Evolutionary conservation across 805 yeast genomes (phyloP).

Genomic region (Wickerhamomyces canadensis): DNA sequence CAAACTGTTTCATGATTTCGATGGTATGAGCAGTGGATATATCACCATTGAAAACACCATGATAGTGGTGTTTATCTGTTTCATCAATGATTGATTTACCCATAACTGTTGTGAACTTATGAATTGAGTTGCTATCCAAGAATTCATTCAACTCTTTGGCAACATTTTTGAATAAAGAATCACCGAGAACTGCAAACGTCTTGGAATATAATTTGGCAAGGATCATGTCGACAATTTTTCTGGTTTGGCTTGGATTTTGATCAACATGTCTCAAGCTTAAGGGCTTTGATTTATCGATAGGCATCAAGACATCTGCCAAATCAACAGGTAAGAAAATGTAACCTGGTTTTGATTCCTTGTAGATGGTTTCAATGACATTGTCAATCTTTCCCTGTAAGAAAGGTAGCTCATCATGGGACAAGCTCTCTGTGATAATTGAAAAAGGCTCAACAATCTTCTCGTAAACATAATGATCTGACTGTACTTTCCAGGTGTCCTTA

Average conservation of each 20-base stretch:
- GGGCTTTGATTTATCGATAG: slow-evolving; percentile 26
- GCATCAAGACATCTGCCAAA: slow-evolving; percentile 34
- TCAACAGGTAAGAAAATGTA: slow-evolving; percentile 65
- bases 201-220: slow-evolving; percentile 41
- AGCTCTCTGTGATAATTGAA: slow-evolving; percentile 47
- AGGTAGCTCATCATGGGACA: slow-evolving; percentile 39
- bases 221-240: slow-evolving; percentile 37
- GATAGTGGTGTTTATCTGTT: slow-evolving; percentile 41
- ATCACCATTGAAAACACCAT: slow-evolving; percentile 67
- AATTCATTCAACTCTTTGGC: slow-evolving; percentile 40
- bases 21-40: slow-evolving; percentile 42
- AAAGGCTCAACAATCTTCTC: slow-evolving; percentile 49
- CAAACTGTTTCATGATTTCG: slow-evolving; percentile 45
- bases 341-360: slow-evolving; percentile 59
- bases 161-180: slow-evolving; percentile 59
- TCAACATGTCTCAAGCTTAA: slow-evolving; percentile 23
- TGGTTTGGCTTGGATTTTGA: slow-evolving; percentile 22
- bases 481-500: slow-evolving; percentile 34
- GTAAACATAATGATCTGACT: slow-evolving; percentile 55
- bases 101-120: slow-evolving; percentile 9
- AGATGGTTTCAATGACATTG: slow-evolving; percentile 42
- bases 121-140: slow-evolving; percentile 28
- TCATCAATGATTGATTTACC: slow-evolving; percentile 30
- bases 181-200: slow-evolving; percentile 67
- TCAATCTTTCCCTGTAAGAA: slow-evolving; percentile 56